Evolutionary conservation across 495 filamentous ascomycete genomes (phyloP), one percentile per base, ranked within the genome.

Genomic region (Penicillium taxi): DNA sequence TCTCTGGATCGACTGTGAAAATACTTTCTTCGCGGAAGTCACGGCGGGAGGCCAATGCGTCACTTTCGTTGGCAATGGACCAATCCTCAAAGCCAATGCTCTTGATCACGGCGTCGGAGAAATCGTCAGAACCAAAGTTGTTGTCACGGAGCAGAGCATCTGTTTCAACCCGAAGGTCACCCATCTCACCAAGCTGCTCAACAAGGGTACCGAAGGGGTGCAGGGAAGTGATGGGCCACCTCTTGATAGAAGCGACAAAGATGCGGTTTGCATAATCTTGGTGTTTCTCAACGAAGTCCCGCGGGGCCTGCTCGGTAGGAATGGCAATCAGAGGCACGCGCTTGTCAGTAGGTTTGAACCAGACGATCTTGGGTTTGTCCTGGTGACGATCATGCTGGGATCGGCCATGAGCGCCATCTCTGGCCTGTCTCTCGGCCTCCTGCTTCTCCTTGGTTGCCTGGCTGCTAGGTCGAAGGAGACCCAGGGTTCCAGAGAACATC

Each of bases 261-360:
- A 96, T 98, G 46, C 88, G 82, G 59, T 93, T 94, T 30, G 88
- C 84, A 56, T 96, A 98, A 5, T 94, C 84, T 58, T 96, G 87
- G 57, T 98, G 91, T 59, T 90, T 94, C 72, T 98, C 91, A 26
- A 98, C 91, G 47, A 98, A 98, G 67, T 96, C 91, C 12, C 87
- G 81, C 2, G 91, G 91, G 7, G 91, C 91, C 59, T 98, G 91
- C 61, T 98, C 91, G 5, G 91, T 98, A 7, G 91, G 91, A 43
- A 98, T 98, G 25, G 91, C 91, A 58, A 98, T 96, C 46, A 98
- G 66, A 42, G 93, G 91, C 28, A 98, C 91, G 50, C 91, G 84
- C 73, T 98, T 98, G 61, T 98, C 91, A 1, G 91, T 98, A 37
- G 91, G 91, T 71, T 98, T 98, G 72, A 98, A 98, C 91, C 91